Percentiles rank a stretch among this genome's conserved stretches.
Evolutionary conservation across 108 stramenopile genomes (phyloP).

Genomic region (Aurantiochytrium sp.): DNA sequence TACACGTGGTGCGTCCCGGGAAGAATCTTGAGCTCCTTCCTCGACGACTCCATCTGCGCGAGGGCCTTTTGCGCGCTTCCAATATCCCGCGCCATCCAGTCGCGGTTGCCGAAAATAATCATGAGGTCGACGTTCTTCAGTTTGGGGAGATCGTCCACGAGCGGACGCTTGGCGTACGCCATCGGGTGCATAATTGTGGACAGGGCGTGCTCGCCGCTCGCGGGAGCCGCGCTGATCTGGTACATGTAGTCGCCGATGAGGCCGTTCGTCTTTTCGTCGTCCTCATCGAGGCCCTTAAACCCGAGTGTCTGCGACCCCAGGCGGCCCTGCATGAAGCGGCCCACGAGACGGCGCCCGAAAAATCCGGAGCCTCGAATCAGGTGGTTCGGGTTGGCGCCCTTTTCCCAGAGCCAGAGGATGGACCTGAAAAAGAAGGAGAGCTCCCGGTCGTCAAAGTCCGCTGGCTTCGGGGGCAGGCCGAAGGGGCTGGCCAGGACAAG

Average conservation of each 20-base stretch:
- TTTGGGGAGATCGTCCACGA: not conserved
- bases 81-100: conserved; percentile 13
- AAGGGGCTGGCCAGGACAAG: not conserved
- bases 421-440: not conserved
- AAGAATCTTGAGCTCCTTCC: not conserved
- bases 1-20: conserved; percentile 3
- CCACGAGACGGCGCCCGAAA: not conserved
- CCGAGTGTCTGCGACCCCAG: not conserved
- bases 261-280: not conserved
- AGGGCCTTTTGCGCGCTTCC: not conserved
- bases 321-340: not conserved
- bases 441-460: not conserved
- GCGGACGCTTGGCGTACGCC: not conserved
- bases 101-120: not conserved
- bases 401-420: not conserved
- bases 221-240: not conserved
- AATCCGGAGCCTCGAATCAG: not conserved
- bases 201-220: conserved; percentile 23
- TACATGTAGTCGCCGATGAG: not conserved
- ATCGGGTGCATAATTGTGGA: not conserved
- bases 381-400: not conserved
- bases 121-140: not conserved
- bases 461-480: not conserved
- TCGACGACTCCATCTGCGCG: not conserved
- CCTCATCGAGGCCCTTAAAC: not conserved